Evolutionary conservation across 1,284 basidiomycete genomes (phyloP).

Genomic region (Sanghuangporus weigelae): DNA sequence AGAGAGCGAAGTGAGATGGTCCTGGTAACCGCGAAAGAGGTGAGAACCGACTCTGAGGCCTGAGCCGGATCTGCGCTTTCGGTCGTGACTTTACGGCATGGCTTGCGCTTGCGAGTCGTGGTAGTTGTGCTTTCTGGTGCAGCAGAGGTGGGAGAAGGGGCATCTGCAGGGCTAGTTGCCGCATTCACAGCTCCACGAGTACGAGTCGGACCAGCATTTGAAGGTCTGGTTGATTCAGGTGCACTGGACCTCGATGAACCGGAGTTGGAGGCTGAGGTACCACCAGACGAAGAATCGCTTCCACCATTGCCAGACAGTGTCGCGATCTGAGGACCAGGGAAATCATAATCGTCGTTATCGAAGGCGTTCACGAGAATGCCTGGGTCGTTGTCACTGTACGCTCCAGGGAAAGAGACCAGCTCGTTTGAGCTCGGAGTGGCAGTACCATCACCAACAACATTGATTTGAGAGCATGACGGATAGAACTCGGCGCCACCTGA

Average conservation of each 20-base stretch:
- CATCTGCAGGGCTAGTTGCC: neutral
- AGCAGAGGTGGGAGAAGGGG: neutral
- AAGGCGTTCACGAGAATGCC: conserved; percentile 50
- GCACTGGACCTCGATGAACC: neutral
- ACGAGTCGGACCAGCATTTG: neutral
- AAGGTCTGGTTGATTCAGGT: neutral
- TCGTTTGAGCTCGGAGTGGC: conserved; percentile 37
- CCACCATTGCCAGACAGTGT: neutral
- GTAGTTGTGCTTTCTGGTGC: neutral
- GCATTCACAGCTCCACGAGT: neutral
- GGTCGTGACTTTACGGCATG: neutral
- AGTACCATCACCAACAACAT: conserved; percentile 45
- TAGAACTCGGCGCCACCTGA: conserved; percentile 66
- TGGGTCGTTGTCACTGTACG: conserved; percentile 54
- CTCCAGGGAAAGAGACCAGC: conserved; percentile 58
- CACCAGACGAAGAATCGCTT: neutral
- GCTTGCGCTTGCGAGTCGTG: neutral
- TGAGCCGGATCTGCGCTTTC: neutral
- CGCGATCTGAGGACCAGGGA: conserved; percentile 7
- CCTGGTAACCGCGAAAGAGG: neutral
- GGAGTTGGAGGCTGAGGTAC: neutral
- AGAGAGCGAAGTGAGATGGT: neutral
- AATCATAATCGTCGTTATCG: conserved; percentile 4
- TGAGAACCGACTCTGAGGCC: neutral
- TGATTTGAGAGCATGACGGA: conserved; percentile 61